Percentiles rank a stretch among this genome's conserved stretches.
These are phyloP conservation scores for Lichtheimia ornata DNA, from an alignment of 371 early-diverging fungal genomes.

Conservation along the genomic window DNA sequence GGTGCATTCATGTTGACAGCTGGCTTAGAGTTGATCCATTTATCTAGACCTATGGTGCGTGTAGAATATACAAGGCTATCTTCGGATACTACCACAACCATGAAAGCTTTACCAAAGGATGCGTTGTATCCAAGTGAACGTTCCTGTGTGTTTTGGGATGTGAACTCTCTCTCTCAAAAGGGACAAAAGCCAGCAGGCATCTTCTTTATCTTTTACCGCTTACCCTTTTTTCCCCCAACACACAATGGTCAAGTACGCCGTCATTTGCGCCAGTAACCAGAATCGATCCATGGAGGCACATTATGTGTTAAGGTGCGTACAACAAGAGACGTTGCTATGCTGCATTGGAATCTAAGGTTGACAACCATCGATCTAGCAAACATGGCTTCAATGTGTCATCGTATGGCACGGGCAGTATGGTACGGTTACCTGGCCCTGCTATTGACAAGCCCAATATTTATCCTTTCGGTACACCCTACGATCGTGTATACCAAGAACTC, in stretches of 20 bases:
- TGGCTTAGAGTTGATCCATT: too few species aligned
- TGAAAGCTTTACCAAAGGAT: too few species aligned
- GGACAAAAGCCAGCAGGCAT: too few species aligned
- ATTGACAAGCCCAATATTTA: slow-evolving; percentile 90
- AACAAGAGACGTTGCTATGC: not conserved
- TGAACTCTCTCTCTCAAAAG: too few species aligned
- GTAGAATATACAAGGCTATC: too few species aligned
- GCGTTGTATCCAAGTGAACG: too few species aligned
- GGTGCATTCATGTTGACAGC: too few species aligned
- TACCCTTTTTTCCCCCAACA: not conserved
- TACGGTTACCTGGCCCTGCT: slow-evolving; percentile 92
- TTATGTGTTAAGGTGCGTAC: slow-evolving; percentile 72
- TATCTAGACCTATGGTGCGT: too few species aligned
- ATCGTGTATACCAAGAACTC: slow-evolving; percentile 86
- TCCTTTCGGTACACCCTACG: slow-evolving; percentile 91
- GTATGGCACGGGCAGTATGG: slow-evolving; percentile 89
- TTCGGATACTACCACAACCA: too few species aligned
- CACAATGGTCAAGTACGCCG: slow-evolving; percentile 80
- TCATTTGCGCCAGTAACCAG: slow-evolving; percentile 96
- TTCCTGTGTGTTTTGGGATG: too few species aligned
- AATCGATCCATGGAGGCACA: slow-evolving; percentile 98
- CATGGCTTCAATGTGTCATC: slow-evolving; percentile 82
- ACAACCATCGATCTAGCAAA: slow-evolving; percentile 42
- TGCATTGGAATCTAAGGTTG: not conserved
- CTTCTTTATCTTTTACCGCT: not conserved